A percentile compares a stretch with the other conserved stretches of the same genome.
Evolutionary conservation across 306 rosid genomes (phyloP).

Genomic region (Vigna nakashimae): DNA sequence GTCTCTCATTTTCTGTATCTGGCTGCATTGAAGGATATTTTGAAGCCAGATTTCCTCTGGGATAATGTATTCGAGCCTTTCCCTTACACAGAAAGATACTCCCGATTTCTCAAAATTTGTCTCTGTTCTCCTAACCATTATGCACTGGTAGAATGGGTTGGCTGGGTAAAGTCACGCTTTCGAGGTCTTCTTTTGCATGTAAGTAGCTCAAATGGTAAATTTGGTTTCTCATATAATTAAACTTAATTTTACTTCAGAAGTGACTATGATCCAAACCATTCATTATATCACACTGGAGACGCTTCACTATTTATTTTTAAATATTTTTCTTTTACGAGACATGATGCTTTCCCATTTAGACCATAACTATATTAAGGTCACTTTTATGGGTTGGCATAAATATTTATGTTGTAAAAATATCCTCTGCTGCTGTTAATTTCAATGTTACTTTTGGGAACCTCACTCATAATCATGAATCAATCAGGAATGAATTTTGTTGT

Average conservation of each 20-base stretch:
- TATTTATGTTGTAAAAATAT: constrained; percentile 4
- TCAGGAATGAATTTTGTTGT: background rate
- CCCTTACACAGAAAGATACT: constrained; percentile 46
- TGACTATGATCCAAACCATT: background rate
- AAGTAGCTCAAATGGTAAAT: constrained; percentile 34
- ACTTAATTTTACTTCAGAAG: background rate
- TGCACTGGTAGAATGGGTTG: constrained; percentile 57
- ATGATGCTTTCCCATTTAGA: background rate
- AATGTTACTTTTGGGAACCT: background rate
- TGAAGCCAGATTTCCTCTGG: constrained; percentile 52
- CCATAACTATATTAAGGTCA: background rate
- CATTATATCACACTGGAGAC: background rate
- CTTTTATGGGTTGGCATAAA: background rate
- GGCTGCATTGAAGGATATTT: constrained; percentile 51
- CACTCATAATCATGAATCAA: background rate
- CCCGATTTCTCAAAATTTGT: constrained; percentile 51
- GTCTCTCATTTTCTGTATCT: constrained; percentile 31
- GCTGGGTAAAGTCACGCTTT: constrained; percentile 58
- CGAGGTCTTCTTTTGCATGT: constrained; percentile 52
- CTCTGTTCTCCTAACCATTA: constrained; percentile 42
- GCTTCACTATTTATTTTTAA: background rate
- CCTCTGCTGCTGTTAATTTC: background rate
- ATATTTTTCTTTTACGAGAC: background rate
- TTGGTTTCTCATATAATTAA: constrained; percentile 2
- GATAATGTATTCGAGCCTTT: constrained; percentile 46